A percentile compares a stretch with the other conserved stretches of the same genome.
Evolutionary conservation across 225 moss, liverwort and hornwort genomes (phyloP).

Genomic region (Takakia lepidozioides): DNA sequence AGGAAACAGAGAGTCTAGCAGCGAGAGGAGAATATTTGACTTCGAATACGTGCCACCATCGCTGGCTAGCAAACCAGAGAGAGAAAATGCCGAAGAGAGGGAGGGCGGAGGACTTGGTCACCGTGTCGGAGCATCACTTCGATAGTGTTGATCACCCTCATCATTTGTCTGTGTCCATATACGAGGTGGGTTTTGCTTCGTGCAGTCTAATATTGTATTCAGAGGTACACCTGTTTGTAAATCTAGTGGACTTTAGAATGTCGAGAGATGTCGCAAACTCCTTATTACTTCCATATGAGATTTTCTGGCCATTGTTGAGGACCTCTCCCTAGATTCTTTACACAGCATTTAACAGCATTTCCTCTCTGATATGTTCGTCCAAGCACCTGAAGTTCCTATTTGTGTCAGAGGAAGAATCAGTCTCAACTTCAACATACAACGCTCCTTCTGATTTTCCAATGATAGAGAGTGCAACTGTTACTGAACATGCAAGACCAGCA

Average conservation of each 20-base stretch:
- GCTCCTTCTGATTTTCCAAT: too few relatives aligned
- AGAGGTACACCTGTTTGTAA: too few relatives aligned
- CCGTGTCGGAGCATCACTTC: slow-evolving; percentile 57
- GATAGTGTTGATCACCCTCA: slow-evolving; percentile 12
- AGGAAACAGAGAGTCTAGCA: too few relatives aligned
- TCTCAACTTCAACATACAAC: too few relatives aligned
- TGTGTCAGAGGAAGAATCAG: too few relatives aligned
- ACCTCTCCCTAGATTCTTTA: not conserved
- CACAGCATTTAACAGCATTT: not conserved
- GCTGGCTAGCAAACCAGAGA: too few relatives aligned
- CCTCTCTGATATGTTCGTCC: too few relatives aligned
- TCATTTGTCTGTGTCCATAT: slow-evolving; percentile 37
- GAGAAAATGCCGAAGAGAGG: slow-evolving; percentile 10
- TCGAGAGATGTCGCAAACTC: not conserved
- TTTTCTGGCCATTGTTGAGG: not conserved
- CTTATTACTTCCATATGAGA: not conserved
- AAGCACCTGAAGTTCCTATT: too few relatives aligned
- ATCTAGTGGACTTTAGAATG: not conserved
- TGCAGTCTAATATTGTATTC: not conserved
- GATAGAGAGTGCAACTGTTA: too few relatives aligned
- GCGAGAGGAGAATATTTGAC: too few relatives aligned
- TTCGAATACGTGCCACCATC: too few relatives aligned
- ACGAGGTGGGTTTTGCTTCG: slow-evolving; percentile 25
- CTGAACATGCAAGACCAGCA: too few relatives aligned
- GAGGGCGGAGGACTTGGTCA: slow-evolving; percentile 29